Base-by-base conservation (phyloP, 352 stramenopile genomes). In the Peronosclerospora sorghi region DNA sequence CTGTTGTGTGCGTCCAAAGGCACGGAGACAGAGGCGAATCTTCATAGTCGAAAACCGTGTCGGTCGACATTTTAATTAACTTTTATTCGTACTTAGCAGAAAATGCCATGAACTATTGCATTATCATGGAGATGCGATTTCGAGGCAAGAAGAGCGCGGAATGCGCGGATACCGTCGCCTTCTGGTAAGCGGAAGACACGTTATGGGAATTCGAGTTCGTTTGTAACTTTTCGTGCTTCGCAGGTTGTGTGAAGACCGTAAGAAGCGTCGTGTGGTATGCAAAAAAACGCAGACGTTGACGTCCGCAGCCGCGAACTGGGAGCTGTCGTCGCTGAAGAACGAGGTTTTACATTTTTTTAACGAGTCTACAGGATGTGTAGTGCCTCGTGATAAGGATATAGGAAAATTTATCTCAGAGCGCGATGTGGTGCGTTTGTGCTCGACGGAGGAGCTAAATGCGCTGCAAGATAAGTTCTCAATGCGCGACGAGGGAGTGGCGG, bases 381-480 rank as follows among this genome's bases (percentile, higher is more conserved):
- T 90, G 38, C 70, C 74, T 21, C 47, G 51, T 13, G 53, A 62
- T 10, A 58, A 83, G 10, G 56, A 63, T 17, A 72, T 90, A 46
- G 74, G 65, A 12, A 68, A 65, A 21, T 78, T 72, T 52, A 67
- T 90, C 21, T 68, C 56, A 19, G 74, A 86, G 34, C 58, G 66
- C 8, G 77, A 90, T 36, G 77, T 90, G 27, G 67, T 90, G 35
- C 70, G 74, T 10, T 62, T 87, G 8, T 90, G 77, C 51, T 58
- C 70, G 17, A 49, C 45, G 1, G 55, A 71, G 2, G 72, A 90
- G 44, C 61, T 90, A 9, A 53, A 66, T n/a, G 61, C 55, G 28
- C 43, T 87, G 41, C 62, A 79, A 42, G 58, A 82, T 32, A 84
- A 84, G 45, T 86, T 90, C 26, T 55, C 72, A 19, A 70, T 49